phyloP scores from a whole-genome alignment of 176 grass and related monocot species.

The Rhynchospora pubera region DNA sequence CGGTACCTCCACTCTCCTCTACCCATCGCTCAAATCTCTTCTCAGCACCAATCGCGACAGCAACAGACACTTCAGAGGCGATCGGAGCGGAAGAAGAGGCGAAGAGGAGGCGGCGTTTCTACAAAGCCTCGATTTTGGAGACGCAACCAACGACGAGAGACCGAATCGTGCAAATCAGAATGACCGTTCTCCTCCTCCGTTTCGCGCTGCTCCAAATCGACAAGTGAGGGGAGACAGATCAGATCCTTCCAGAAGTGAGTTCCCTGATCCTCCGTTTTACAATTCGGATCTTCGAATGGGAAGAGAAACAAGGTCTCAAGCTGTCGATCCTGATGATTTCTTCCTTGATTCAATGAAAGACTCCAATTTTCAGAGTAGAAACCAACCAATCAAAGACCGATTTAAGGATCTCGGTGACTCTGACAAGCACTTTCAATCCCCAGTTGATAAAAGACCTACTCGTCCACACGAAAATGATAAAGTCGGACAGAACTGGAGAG shows the following conservation, averaged over 20 bases:
- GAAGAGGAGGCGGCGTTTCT: constrained; percentile 53
- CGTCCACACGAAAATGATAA: not conserved
- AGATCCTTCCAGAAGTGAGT: not conserved
- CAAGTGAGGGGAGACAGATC: not conserved
- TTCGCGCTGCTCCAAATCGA: not conserved
- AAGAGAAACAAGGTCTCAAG: not conserved
- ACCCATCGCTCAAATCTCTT: not conserved
- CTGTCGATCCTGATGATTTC: constrained; percentile 12
- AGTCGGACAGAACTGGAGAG: not conserved
- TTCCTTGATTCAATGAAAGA: constrained; percentile 26
- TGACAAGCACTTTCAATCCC: not conserved
- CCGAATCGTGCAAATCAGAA: constrained; percentile 9
- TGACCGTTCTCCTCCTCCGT: not conserved
- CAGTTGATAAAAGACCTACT: not conserved
- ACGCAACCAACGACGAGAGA: constrained; percentile 30
- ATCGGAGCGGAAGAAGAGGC: constrained; percentile 37
- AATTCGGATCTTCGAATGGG: not conserved
- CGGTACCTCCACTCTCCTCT: not conserved
- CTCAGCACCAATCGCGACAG: not conserved
- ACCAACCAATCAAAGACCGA: not conserved
- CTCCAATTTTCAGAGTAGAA: not conserved
- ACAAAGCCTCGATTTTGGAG: constrained; percentile 52
- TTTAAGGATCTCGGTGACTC: constrained; percentile 25
- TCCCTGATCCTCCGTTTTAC: not conserved
- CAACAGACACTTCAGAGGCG: constrained; percentile 5